Conservation (phyloP, 2,329 filamentous ascomycete genomes). For the Trichoderma asperellum region DNA sequence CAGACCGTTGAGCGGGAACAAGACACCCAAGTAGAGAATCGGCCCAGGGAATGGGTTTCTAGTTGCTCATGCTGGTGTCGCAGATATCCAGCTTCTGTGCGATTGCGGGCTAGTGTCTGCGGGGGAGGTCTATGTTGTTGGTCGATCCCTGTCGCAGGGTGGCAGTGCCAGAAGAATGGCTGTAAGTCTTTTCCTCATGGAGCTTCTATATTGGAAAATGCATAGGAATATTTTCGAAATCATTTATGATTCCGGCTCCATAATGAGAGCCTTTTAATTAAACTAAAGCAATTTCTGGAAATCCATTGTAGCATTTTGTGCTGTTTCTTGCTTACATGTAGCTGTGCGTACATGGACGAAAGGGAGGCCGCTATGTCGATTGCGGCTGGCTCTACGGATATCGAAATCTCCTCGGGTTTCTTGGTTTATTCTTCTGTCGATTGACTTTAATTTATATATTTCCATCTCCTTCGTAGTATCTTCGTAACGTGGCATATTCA, state of each 20-base stretch:
- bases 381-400: not conserved
- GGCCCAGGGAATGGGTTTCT: not conserved
- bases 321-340: not conserved
- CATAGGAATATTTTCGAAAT: not conserved
- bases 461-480: too few relatives aligned
- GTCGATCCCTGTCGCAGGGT: not conserved
- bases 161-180: not conserved
- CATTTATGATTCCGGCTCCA: not conserved
- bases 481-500: too few relatives aligned
- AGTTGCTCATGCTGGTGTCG: not conserved
- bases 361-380: not conserved
- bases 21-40: not conserved
- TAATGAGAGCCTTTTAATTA: not conserved
- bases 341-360: not conserved
- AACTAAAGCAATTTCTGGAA: not conserved
- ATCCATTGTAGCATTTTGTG: not conserved
- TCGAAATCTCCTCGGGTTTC: too few relatives aligned
- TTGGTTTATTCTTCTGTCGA: too few relatives aligned
- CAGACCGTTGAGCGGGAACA: not conserved
- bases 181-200: not conserved
- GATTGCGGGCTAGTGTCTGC: not conserved
- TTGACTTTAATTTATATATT: too few relatives aligned
- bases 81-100: not conserved
- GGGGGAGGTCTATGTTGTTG: not conserved
- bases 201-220: not conserved